Evolutionary conservation across 768 basidiomycete genomes (phyloP).

Genomic region (Collybia sp.): DNA sequence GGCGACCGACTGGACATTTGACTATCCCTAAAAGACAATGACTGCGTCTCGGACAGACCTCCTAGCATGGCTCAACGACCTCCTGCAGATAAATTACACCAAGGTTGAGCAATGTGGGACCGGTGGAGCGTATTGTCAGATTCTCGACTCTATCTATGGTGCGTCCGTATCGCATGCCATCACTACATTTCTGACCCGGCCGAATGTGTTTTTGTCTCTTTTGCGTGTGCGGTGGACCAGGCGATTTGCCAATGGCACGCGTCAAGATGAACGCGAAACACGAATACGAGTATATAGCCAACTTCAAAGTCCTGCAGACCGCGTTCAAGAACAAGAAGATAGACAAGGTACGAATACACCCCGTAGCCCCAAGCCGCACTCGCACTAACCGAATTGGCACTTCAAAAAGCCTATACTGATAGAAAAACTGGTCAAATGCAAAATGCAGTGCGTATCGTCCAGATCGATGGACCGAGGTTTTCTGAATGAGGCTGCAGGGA

Average conservation of each 20-base stretch:
- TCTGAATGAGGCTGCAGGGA: slow-evolving; percentile 46
- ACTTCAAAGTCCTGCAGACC: slow-evolving; percentile 95
- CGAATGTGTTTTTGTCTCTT: slow-evolving; percentile 5
- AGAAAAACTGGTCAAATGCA: slow-evolving; percentile 94
- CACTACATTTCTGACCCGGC: slow-evolving; percentile 3
- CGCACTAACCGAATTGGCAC: neutral
- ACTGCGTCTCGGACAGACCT: slow-evolving; percentile 83
- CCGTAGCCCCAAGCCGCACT: no score
- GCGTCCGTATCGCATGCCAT: slow-evolving; percentile 22
- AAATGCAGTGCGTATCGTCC: slow-evolving; percentile 83
- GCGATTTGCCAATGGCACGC: slow-evolving; percentile 83
- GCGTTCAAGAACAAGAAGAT: slow-evolving; percentile 89
- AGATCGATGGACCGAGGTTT: slow-evolving; percentile 1
- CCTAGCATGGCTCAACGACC: slow-evolving; percentile 89
- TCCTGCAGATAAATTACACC: slow-evolving; percentile 86
- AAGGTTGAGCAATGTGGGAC: slow-evolving; percentile 91
- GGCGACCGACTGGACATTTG: no score
- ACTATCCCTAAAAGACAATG: slow-evolving; percentile 29
- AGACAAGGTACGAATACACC: slow-evolving; percentile 65
- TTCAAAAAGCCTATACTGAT: slow-evolving; percentile 79
- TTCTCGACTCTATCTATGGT: slow-evolving; percentile 95
- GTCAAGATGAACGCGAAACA: slow-evolving; percentile 97
- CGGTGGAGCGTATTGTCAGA: slow-evolving; percentile 91
- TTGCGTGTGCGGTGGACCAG: slow-evolving; percentile 29
- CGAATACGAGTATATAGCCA: slow-evolving; percentile 92